Conservation (phyloP, 129 eudicot species). For the Dittrichia graveolens region DNA sequence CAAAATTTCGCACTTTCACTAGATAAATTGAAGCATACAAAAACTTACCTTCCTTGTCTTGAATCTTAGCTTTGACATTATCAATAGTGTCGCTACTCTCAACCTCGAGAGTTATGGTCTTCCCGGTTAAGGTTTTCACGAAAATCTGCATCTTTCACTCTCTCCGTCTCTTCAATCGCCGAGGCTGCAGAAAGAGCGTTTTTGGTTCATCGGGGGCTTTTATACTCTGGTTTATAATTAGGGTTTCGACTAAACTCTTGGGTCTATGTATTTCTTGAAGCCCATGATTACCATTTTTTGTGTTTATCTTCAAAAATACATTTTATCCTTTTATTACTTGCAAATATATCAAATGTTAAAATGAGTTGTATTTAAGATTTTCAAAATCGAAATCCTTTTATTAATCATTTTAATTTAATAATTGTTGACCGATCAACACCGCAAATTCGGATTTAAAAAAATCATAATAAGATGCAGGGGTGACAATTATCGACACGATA, state of each 20-base stretch:
- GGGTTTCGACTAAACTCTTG: neutral
- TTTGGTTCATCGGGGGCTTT: neutral
- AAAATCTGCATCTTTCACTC: constrained; percentile 49
- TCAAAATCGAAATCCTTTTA: too few species aligned
- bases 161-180: neutral
- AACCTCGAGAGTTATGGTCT: constrained; percentile 56
- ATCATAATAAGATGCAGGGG: too few species aligned
- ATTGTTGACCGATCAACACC: too few species aligned
- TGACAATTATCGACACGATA: too few species aligned
- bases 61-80: constrained; percentile 58
- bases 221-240: too few species aligned
- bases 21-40: neutral
- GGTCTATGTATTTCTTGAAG: neutral
- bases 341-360: too few species aligned
- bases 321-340: too few species aligned
- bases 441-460: too few species aligned
- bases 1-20: neutral
- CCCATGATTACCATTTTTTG: neutral
- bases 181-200: neutral
- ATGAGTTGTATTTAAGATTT: too few species aligned
- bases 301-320: neutral
- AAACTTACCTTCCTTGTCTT: constrained; percentile 50
- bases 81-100: constrained; percentile 57
- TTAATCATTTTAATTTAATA: too few species aligned
- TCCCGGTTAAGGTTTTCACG: constrained; percentile 62